Conservation (phyloP, 2,329 filamentous ascomycete genomes). For the Torrubiellomyces zombiae region DNA sequence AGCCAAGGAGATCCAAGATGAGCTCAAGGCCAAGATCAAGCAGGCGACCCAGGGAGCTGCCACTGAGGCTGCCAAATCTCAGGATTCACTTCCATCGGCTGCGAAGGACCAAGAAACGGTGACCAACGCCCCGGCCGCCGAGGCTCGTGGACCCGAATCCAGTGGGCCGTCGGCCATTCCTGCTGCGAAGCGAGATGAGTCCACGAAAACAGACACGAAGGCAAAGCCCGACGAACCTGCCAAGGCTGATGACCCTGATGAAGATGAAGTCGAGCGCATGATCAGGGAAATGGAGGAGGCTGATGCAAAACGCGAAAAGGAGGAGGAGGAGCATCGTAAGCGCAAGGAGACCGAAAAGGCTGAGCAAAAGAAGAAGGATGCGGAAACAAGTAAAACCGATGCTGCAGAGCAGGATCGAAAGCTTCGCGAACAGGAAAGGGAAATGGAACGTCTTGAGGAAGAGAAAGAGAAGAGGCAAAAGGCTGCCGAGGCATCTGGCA, state of each 20-base stretch:
- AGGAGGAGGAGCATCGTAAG: constrained; percentile 29
- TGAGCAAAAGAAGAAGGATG: constrained; percentile 33
- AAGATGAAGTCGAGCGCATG: constrained; percentile 42
- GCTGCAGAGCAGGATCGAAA: constrained; percentile 45
- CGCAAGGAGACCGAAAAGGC: constrained; percentile 27
- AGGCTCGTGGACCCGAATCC: constrained; percentile 1
- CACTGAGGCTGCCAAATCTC: constrained; percentile 13
- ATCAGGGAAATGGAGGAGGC: constrained; percentile 46
- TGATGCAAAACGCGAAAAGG: constrained; percentile 31
- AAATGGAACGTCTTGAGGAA: constrained; percentile 58
- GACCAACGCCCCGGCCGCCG: constrained; percentile 13
- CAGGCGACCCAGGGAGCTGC: constrained; percentile 30
- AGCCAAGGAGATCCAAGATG: constrained; percentile 64
- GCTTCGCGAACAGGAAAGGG: constrained; percentile 55
- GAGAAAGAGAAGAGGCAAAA: constrained; percentile 44
- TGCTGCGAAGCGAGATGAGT: constrained; percentile 5
- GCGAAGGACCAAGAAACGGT: constrained; percentile 15
- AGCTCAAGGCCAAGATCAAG: constrained; percentile 67
- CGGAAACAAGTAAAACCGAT: constrained; percentile 23
- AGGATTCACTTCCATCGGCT: constrained; percentile 7
- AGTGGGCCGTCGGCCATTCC: no score
- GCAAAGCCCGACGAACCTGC: constrained; percentile 12
- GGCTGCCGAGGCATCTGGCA: constrained; percentile 31
- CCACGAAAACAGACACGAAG: constrained; percentile 12
- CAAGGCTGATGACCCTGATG: constrained; percentile 22